Conservation (phyloP, 441 rosid genomes). For the Melastoma candidum region DNA sequence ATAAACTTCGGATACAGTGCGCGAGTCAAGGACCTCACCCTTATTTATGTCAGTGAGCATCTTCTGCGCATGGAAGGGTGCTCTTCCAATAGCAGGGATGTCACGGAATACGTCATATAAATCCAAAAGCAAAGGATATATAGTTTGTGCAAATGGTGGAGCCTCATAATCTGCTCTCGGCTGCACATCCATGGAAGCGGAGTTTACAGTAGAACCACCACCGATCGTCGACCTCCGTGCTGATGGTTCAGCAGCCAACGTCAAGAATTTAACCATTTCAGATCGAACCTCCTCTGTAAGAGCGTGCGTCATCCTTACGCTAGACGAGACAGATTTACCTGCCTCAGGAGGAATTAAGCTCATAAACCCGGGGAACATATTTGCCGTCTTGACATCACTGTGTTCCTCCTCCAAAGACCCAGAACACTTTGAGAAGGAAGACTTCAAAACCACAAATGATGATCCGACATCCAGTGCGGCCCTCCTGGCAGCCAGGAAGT, state of each 20-base stretch:
- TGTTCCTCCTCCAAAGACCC: slow-evolving; percentile 15
- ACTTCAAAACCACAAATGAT: slow-evolving; percentile 51
- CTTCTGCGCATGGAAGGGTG: slow-evolving; percentile 55
- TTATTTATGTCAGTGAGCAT: slow-evolving; percentile 58
- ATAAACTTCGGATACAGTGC: slow-evolving; percentile 55
- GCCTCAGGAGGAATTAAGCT: slow-evolving; percentile 44
- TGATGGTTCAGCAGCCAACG: slow-evolving; percentile 33
- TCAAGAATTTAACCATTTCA: slow-evolving; percentile 47
- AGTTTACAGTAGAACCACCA: slow-evolving; percentile 23
- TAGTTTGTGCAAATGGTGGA: slow-evolving; percentile 73
- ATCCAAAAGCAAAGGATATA: slow-evolving; percentile 72
- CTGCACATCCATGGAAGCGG: slow-evolving; percentile 24
- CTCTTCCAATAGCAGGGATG: slow-evolving; percentile 62
- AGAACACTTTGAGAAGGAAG: slow-evolving; percentile 34
- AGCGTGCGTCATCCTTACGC: slow-evolving; percentile 29
- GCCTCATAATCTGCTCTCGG: slow-evolving; percentile 25
- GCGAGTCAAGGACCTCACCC: slow-evolving; percentile 47
- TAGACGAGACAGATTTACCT: slow-evolving; percentile 25
- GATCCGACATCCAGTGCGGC: slow-evolving; percentile 75
- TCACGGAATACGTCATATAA: slow-evolving; percentile 57
- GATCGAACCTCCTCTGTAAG: slow-evolving; percentile 40
- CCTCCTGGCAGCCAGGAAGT: slow-evolving; percentile 58
- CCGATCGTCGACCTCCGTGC: slow-evolving; percentile 12
- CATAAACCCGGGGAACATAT: slow-evolving; percentile 33
- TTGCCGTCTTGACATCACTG: slow-evolving; percentile 25